Evolutionary conservation across 2,329 filamentous ascomycete species (phyloP), one percentile per base, ranked within the genome.

Genomic region (Botrytis aclada): DNA sequence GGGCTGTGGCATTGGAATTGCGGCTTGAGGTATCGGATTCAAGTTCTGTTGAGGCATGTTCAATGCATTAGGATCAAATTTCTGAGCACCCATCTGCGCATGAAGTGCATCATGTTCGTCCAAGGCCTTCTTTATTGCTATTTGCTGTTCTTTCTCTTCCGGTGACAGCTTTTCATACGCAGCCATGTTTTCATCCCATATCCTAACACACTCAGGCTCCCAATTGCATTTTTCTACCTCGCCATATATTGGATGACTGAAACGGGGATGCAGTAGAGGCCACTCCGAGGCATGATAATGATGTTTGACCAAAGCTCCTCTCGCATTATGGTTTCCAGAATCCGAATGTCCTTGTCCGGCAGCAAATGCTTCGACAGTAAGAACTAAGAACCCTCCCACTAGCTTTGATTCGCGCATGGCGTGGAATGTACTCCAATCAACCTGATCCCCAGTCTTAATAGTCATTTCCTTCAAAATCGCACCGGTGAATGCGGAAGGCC

Each of bases 211-310:
- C 7, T 89, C 86, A 8, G 83, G 80, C 61, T 89, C 85, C 90
- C 90, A 93, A 78, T 93, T 93, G 81, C 90, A 93, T 76, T 86
- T 84, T 80, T 93, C 91, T 0, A 93, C 90, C 80, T 92, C 89
- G 9, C 89, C 90, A 78, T 90, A 92, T 70, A 89, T 87, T 1
- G 90, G 90, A 79, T 93, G 91, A 64, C 84, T 89, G 82, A 86
- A 91, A 43, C 91, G 85, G 1, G 88, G 90, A 79, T 93, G 91
- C 4, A 84, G 84, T 70, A 86, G 87, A 3, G 90, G 91, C 91
- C 91, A 93, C 74, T 88, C 87, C 1, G 90, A 93, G 0, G 91
- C 91, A 80, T 93, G 91, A 78, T 92, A 93, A 80, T 93, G 90
- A 79, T 93, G 91, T 80, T 90, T 91, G 37, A 93, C 90, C 1